phyloP scores from a whole-genome alignment of 1,139 yeast genomes.

The Suhomyces bolitotheri region DNA sequence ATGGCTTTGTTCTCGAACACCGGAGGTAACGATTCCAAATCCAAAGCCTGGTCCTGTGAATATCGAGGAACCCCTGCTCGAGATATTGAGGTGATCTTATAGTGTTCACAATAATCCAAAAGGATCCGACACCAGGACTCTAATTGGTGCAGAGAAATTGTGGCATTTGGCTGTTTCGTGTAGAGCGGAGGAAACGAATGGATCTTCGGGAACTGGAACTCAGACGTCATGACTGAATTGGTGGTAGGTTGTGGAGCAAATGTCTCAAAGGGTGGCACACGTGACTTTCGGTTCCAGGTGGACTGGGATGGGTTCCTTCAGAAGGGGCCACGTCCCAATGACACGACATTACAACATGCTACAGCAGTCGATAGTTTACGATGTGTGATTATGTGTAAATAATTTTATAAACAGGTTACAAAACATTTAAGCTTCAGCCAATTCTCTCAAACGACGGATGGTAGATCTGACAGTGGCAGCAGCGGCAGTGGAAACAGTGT shows the following conservation, averaged over 20 bases:
- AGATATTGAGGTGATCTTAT: conserved; percentile 46
- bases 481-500: conserved; percentile 98
- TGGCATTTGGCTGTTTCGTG: conserved; percentile 83
- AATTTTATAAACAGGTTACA: conserved; percentile 16
- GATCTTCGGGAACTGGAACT: conserved; percentile 61
- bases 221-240: conserved; percentile 10
- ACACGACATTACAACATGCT: neutral
- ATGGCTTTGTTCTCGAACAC: conserved; percentile 53
- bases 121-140: conserved; percentile 46
- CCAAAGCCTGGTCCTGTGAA: conserved; percentile 28
- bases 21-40: conserved; percentile 26
- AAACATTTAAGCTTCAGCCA: conserved; percentile 89
- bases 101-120: conserved; percentile 58
- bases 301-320: no score
- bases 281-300: no score
- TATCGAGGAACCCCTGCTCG: conserved; percentile 29
- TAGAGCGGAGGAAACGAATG: conserved; percentile 90
- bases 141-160: conserved; percentile 74
- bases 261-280: neutral
- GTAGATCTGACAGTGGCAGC: conserved; percentile 99
- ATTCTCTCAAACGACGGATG: conserved; percentile 99
- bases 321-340: no score
- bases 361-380: conserved; percentile 9
- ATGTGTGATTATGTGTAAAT: conserved; percentile 12
- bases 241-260: no score